A percentile compares a stretch with the other conserved stretches of the same genome.
phyloP scores from a whole-genome alignment of 2,329 filamentous ascomycete genomes.

The Cryphonectria carpinicola region DNA sequence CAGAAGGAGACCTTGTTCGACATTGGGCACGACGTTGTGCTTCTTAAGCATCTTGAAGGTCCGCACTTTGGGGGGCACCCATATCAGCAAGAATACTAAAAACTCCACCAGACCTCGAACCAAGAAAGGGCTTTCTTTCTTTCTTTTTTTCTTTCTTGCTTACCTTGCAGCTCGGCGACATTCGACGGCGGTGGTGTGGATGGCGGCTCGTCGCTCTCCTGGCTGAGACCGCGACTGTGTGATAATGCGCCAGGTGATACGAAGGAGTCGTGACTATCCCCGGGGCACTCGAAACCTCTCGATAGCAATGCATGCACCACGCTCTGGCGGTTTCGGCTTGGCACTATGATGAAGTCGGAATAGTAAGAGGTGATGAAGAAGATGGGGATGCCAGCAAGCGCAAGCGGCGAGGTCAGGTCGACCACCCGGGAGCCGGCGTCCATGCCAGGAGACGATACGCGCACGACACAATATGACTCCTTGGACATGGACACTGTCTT shows the following conservation, averaged over 20 bases:
- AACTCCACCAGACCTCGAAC: background rate
- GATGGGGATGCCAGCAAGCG: slow-evolving; percentile 90
- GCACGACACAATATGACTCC: slow-evolving; percentile 86
- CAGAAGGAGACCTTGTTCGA: slow-evolving; percentile 70
- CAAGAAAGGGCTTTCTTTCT: background rate
- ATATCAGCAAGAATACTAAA: background rate
- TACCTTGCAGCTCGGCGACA: slow-evolving; percentile 73
- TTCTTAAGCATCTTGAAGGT: slow-evolving; percentile 85
- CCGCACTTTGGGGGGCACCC: slow-evolving; percentile 47
- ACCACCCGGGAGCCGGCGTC: slow-evolving; percentile 91
- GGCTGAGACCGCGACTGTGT: slow-evolving; percentile 39
- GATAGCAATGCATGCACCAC: slow-evolving; percentile 78
- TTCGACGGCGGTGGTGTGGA: slow-evolving; percentile 77
- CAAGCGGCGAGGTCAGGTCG: slow-evolving; percentile 87
- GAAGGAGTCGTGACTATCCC: slow-evolving; percentile 67
- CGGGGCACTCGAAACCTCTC: slow-evolving; percentile 83
- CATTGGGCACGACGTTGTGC: slow-evolving; percentile 72
- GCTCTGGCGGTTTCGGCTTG: slow-evolving; percentile 70
- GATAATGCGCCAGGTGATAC: slow-evolving; percentile 55
- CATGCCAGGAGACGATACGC: slow-evolving; percentile 86
- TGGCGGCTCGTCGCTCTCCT: slow-evolving; percentile 46
- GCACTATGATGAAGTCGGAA: slow-evolving; percentile 94
- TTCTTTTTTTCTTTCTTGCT: background rate
- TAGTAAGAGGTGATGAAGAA: slow-evolving; percentile 99
- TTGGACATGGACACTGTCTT: slow-evolving; percentile 72